Evolutionary conservation across 805 yeast genomes (phyloP), one percentile per base, ranked within the genome.

Genomic region (Kodamaea restingae): DNA sequence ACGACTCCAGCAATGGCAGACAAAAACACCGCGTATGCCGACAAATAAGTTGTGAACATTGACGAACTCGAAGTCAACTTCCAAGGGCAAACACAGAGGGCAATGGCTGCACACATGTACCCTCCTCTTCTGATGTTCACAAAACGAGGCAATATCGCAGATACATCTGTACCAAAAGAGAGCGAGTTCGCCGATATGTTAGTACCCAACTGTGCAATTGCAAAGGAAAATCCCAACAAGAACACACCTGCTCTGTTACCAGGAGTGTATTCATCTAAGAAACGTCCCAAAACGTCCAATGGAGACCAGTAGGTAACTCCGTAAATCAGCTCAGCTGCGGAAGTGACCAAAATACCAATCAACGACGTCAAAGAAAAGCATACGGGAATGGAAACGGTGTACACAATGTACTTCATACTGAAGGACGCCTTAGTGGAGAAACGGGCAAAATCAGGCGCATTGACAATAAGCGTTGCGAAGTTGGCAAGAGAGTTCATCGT

Each of bases 371-470:
- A 52, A 3, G 88, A 82, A 62, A 86, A 88, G 50, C 86, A 76
- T 15, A 84, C 43, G 25, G 96, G 95, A 45, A 88, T 78, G 2
- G 91, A 70, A 28, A 83, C 52, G 15, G 77, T 79, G 50, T 65
- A 65, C 14, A 65, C 70, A 36, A 65, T 45, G 40, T 66, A 66
- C 45, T 66, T 67, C 57, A 67, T 60, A 27, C 60, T 49, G 39
- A 62, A 63, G 4, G 67, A 52, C 7, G 69, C 66, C 41, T 55
- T 62, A 46, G 70, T 74, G 7, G 95, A 84, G 63, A 87, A 82
- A 60, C 96, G 77, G 18, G 95, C 74, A 61, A 88, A 88, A 67
- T 88, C 96, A 1, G 96, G 95, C 11, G 93, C 85, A 63, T 88
- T 88, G 39, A 84, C 75, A 54, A 88, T 84, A 52, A 88, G 72